phyloP scores from a whole-genome alignment of 768 basidiomycete genomes.

The Kwoniella bestiolae region DNA sequence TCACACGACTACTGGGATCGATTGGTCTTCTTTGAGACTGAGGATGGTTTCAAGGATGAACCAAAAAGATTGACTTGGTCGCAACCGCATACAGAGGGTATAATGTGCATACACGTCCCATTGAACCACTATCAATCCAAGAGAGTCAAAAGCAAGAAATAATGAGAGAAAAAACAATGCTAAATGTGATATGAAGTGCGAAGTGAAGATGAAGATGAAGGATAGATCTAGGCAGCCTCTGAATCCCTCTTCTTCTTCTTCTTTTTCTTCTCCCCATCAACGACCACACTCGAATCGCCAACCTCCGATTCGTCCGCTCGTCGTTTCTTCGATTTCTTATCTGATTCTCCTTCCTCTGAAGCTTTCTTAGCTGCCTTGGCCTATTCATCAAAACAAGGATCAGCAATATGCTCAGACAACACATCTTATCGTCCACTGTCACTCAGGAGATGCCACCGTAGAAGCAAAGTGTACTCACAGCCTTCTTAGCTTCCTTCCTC shows the following conservation, averaged over 20 bases:
- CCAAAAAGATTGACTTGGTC: no score
- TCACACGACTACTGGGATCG: no score
- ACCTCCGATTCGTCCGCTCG: conserved; percentile 49
- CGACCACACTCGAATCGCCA: conserved; percentile 33
- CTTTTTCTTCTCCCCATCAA: conserved; percentile 58
- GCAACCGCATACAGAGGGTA: conserved; percentile 5
- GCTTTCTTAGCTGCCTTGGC: conserved; percentile 56
- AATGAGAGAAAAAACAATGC: neutral
- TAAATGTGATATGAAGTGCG: neutral
- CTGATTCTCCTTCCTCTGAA: conserved; percentile 54
- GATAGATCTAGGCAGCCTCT: conserved; percentile 28
- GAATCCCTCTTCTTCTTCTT: conserved; percentile 58
- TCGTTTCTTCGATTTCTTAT: conserved; percentile 59
- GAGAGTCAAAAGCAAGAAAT: neutral
- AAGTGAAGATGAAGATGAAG: neutral
- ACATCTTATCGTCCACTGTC: neutral
- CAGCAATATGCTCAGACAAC: neutral
- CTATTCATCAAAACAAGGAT: conserved; percentile 20
- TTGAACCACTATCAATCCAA: conserved; percentile 1
- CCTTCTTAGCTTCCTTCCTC: conserved; percentile 78
- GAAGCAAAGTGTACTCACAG: conserved; percentile 58
- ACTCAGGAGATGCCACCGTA: neutral
- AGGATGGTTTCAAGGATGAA: no score
- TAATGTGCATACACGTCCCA: conserved; percentile 24
- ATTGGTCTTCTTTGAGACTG: no score